Evolutionary conservation across 2,329 filamentous ascomycete genomes (phyloP).

Genomic region (Xylaria arbuscula): DNA sequence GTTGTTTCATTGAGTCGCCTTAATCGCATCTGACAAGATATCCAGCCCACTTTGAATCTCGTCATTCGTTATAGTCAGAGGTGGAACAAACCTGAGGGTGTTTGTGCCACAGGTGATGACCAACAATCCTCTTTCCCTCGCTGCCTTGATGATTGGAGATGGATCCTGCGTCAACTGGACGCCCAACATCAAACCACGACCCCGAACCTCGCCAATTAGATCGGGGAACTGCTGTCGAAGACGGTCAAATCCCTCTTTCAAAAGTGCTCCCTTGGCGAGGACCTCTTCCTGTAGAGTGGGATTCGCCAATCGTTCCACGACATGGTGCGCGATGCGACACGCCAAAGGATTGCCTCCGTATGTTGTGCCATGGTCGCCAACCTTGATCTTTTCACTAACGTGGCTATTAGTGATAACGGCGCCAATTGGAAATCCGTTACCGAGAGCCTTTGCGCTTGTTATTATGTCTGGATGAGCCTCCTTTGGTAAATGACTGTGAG

Average conservation of each 20-base stretch:
- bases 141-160: slow-evolving; percentile 80
- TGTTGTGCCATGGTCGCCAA: slow-evolving; percentile 91
- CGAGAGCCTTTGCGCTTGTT: slow-evolving; percentile 94
- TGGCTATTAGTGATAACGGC: slow-evolving; percentile 73
- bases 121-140: slow-evolving; percentile 85
- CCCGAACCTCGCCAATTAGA: slow-evolving; percentile 81
- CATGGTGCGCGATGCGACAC: slow-evolving; percentile 84
- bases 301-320: slow-evolving; percentile 80
- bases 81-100: slow-evolving; percentile 91
- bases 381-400: slow-evolving; percentile 73
- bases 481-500: slow-evolving; percentile 76
- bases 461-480: slow-evolving; percentile 93
- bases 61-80: slow-evolving; percentile 79
- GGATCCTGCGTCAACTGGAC: slow-evolving; percentile 83
- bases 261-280: slow-evolving; percentile 68
- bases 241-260: slow-evolving; percentile 60
- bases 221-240: slow-evolving; percentile 68
- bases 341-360: slow-evolving; percentile 94
- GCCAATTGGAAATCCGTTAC: slow-evolving; percentile 95
- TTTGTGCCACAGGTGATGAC: slow-evolving; percentile 95
- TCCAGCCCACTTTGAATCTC: slow-evolving; percentile 83
- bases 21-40: slow-evolving; percentile 77
- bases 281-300: slow-evolving; percentile 77
- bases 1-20: slow-evolving; percentile 29
- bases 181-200: slow-evolving; percentile 86